Evolutionary conservation across 495 filamentous ascomycete species (phyloP), one percentile per base, ranked within the genome.

Genomic region (Elasticomyces elasticus): DNA sequence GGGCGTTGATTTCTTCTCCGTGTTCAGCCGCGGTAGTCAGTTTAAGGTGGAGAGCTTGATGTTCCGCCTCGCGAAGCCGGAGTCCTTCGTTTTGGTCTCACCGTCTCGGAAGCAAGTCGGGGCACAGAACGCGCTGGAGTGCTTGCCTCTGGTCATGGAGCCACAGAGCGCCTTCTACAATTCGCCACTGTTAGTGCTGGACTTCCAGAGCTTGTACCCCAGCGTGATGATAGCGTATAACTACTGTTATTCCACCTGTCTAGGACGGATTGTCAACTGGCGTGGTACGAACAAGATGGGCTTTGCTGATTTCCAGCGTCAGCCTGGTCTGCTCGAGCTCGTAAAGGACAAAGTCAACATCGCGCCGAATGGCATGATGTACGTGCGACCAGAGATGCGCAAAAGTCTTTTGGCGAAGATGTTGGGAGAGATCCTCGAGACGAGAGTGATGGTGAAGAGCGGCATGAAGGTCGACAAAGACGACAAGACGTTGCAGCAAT

Each of bases 191-290:
- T 63, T 98, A 11, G 92, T 98, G 0, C 74, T 98, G 11, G 92
- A 98, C 69, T 98, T 98, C 59, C 94, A 97, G 66, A 92, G 86
- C 25, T 74, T 98, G 23, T 98, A 98, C 63, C 92, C 92, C 2
- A 95, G 89, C 63, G 82, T 97, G 44, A 97, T 98, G 89, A 96
- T 98, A 61, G 92, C 92, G 0, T 96, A 98, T 70, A 98, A 98
- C 65, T 95, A 96, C 69, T 98, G 92, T 72, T 98, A 98, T 67
- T 97, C 92, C 0, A 98, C 92, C 0, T 98, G 88, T 58, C 78
- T 98, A 7, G 92, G 92, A 2, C 80, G 92, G 44, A 80, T 91
- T 27, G 77, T 81, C 22, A 78, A 77, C 61, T 95, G 91, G 92
- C 79, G 87, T 24, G 89, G 89, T 15, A 81, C 79, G 44, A 90